A percentile compares a stretch with the other conserved stretches of the same genome.
Conservation (phyloP, 2,329 filamentous ascomycete genomes). For the Nothomitra cinnamomea region DNA sequence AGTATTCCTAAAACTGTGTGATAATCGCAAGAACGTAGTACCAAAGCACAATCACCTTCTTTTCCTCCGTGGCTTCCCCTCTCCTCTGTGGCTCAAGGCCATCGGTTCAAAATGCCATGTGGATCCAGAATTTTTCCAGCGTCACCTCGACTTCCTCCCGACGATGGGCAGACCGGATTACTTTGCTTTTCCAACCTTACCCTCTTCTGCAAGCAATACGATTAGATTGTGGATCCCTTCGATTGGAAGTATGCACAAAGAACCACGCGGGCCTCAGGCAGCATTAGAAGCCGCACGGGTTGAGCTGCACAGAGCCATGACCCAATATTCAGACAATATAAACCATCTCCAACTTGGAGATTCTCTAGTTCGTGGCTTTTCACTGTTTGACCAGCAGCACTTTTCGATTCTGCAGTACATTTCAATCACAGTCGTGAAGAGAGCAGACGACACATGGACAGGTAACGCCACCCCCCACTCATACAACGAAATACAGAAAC, state of each 20-base stretch:
- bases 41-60: constrained; percentile 1
- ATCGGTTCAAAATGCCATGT: constrained; percentile 9
- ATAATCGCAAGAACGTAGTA: no score
- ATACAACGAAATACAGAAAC: no score
- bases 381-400: constrained; percentile 5
- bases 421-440: constrained; percentile 6
- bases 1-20: no score
- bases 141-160: constrained; percentile 9
- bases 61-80: constrained; percentile 7
- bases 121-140: constrained; percentile 11
- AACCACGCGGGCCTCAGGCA: no score
- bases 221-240: neutral
- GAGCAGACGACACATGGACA: constrained; percentile 1
- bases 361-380: constrained; percentile 7
- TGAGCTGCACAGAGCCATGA: no score
- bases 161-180: neutral
- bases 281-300: no score
- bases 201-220: constrained; percentile 6
- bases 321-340: no score
- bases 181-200: constrained; percentile 6
- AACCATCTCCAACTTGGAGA: no score
- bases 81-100: constrained; percentile 7
- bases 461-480: neutral
- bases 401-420: constrained; percentile 9
- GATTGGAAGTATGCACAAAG: no score